Evolutionary conservation across 1,284 basidiomycete species (phyloP).

Genomic region (Irpex sp.): DNA sequence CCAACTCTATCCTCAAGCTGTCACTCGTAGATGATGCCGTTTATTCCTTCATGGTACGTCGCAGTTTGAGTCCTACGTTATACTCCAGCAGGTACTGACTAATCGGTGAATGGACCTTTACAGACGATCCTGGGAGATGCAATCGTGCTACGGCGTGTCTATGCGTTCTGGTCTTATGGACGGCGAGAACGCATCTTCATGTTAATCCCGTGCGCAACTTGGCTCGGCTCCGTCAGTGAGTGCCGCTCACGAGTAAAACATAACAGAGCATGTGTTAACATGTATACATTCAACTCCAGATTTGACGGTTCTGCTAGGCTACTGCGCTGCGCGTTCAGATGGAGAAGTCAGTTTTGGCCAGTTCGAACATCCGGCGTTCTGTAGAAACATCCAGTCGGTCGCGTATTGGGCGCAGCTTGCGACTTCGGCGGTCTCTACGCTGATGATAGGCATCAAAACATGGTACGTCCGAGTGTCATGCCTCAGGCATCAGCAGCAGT

Average conservation of each 20-base stretch:
- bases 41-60: slow-evolving; percentile 14
- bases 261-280: too few relatives aligned
- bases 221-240: slow-evolving; percentile 14
- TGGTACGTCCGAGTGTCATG: slow-evolving; percentile 6
- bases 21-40: slow-evolving; percentile 7
- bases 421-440: slow-evolving; percentile 14
- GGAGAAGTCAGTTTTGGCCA: slow-evolving; percentile 11
- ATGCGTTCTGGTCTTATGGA: slow-evolving; percentile 13
- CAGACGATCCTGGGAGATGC: slow-evolving; percentile 14
- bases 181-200: slow-evolving; percentile 9
- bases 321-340: slow-evolving; percentile 10
- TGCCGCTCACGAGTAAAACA: neutral
- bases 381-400: slow-evolving; percentile 14
- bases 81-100: neutral
- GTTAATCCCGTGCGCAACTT: slow-evolving; percentile 8
- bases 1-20: neutral
- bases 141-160: slow-evolving; percentile 11
- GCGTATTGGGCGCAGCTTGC: slow-evolving; percentile 14
- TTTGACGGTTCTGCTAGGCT: slow-evolving; percentile 10
- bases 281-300: neutral
- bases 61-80: neutral
- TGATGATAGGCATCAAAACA: slow-evolving; percentile 15
- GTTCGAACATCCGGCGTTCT: slow-evolving; percentile 13
- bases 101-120: neutral
- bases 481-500: neutral